Conservation (phyloP, 1,139 yeast species). For the Diutina scorzettiae region DNA sequence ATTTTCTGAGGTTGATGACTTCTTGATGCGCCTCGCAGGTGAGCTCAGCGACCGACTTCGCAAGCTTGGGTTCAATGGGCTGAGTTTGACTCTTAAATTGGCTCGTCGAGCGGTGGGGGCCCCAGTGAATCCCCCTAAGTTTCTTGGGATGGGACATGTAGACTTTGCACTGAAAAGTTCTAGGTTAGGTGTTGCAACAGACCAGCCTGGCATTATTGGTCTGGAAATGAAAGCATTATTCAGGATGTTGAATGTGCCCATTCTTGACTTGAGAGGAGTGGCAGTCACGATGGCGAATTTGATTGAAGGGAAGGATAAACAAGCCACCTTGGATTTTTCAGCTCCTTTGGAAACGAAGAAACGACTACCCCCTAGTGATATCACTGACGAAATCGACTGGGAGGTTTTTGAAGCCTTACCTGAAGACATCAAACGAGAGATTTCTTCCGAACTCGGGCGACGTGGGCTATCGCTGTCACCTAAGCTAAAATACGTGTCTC, state of each 20-base stretch:
- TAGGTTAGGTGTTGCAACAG: slow-evolving; percentile 51
- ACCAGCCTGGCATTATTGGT: slow-evolving; percentile 48
- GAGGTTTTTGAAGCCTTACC: slow-evolving; percentile 46
- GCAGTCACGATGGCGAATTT: slow-evolving; percentile 57
- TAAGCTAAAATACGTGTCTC: not conserved
- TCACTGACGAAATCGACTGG: slow-evolving; percentile 31
- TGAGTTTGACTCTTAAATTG: slow-evolving; percentile 49
- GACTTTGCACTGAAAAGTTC: slow-evolving; percentile 50
- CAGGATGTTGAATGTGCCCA: slow-evolving; percentile 46
- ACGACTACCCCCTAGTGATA: not conserved
- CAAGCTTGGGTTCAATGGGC: slow-evolving; percentile 38
- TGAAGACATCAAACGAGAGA: slow-evolving; percentile 35
- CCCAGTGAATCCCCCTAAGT: slow-evolving; percentile 65
- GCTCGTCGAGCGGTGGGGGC: slow-evolving; percentile 56
- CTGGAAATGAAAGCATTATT: slow-evolving; percentile 49
- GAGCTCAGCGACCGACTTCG: slow-evolving; percentile 49
- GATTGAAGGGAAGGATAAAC: slow-evolving; percentile 15
- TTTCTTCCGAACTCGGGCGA: slow-evolving; percentile 30
- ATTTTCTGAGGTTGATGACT: slow-evolving; percentile 48
- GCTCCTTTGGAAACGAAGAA: not conserved
- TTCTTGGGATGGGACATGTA: slow-evolving; percentile 75
- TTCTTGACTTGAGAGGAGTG: slow-evolving; percentile 65
- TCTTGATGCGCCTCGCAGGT: slow-evolving; percentile 42
- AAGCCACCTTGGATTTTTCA: slow-evolving; percentile 5
- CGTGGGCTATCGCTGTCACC: slow-evolving; percentile 14